A percentile compares a stretch with the other conserved stretches of the same genome.
phyloP scores from a whole-genome alignment of 2,329 filamentous ascomycete genomes.

The Penicillium glabrum region DNA sequence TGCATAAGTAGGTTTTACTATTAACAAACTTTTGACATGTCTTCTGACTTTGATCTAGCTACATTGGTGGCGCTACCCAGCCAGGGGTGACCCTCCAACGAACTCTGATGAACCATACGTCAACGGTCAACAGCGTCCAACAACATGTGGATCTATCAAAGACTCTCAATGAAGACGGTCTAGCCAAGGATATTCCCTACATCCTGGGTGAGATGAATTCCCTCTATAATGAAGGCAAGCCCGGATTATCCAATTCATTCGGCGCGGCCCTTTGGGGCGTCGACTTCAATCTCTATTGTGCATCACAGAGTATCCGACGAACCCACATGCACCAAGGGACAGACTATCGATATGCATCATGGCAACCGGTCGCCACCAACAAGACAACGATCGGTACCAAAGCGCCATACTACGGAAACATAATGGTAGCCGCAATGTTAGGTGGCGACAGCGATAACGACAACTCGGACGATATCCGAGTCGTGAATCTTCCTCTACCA shows the following conservation, averaged over 20 bases:
- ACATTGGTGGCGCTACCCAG: constrained; percentile 60
- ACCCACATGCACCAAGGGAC: constrained; percentile 66
- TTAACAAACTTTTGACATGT: not conserved
- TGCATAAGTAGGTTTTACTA: constrained; percentile 56
- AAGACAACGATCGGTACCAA: constrained; percentile 57
- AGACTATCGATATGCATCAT: constrained; percentile 61
- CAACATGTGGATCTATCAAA: constrained; percentile 51
- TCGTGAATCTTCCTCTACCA: constrained; percentile 50
- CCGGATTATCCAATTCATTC: constrained; percentile 64
- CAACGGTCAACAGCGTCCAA: constrained; percentile 50
- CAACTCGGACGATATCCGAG: constrained; percentile 44
- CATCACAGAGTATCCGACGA: constrained; percentile 55
- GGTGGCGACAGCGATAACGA: not conserved
- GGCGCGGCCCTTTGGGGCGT: constrained; percentile 65
- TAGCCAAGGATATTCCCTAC: constrained; percentile 46
- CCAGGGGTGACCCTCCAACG: constrained; percentile 62
- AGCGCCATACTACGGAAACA: constrained; percentile 63
- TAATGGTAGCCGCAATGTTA: constrained; percentile 59
- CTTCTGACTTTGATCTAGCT: constrained; percentile 42
- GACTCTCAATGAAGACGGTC: constrained; percentile 36
- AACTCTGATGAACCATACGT: constrained; percentile 64
- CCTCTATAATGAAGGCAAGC: constrained; percentile 61
- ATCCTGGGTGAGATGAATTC: constrained; percentile 64
- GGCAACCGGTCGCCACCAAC: constrained; percentile 59
- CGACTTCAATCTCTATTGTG: constrained; percentile 62